Evolutionary conservation across 1,284 basidiomycete genomes (phyloP).

Genomic region (Cryptococcus sp.): DNA sequence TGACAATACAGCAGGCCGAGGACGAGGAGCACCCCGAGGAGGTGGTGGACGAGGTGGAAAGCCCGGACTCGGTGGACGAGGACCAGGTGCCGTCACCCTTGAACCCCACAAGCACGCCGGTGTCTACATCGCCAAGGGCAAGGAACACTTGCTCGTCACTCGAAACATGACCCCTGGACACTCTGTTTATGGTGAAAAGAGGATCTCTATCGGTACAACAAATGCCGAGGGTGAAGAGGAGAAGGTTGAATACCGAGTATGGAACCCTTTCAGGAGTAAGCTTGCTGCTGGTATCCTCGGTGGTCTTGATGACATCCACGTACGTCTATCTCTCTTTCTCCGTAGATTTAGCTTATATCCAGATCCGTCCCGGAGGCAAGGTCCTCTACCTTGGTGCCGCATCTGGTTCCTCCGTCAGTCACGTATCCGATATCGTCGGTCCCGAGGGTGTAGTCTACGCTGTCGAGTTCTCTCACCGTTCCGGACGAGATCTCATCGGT

Average conservation of each 20-base stretch:
- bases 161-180: conserved; percentile 97
- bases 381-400: conserved; percentile 98
- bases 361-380: conserved; percentile 88
- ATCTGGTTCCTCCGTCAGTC: conserved; percentile 88
- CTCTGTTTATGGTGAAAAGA: conserved; percentile 97
- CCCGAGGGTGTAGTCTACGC: conserved; percentile 97
- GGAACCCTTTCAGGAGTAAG: conserved; percentile 99
- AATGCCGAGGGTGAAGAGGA: conserved; percentile 60
- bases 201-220: conserved; percentile 74
- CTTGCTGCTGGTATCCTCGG: conserved; percentile 94
- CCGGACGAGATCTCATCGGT: conserved; percentile 94
- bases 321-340: conserved; percentile 19
- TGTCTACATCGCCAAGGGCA: conserved; percentile 84
- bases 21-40: conserved; percentile 42
- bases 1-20: neutral
- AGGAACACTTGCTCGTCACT: conserved; percentile 96
- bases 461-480: conserved; percentile 95
- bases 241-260: conserved; percentile 96
- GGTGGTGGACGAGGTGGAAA: conserved; percentile 51
- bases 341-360: neutral
- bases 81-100: conserved; percentile 80
- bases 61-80: conserved; percentile 57
- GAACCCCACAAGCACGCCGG: conserved; percentile 95
- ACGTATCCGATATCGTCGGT: conserved; percentile 97
- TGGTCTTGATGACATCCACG: conserved; percentile 87